Evolutionary conservation across 2,329 filamentous ascomycete species (phyloP).

Genomic region (Dactylellina haptotyla): DNA sequence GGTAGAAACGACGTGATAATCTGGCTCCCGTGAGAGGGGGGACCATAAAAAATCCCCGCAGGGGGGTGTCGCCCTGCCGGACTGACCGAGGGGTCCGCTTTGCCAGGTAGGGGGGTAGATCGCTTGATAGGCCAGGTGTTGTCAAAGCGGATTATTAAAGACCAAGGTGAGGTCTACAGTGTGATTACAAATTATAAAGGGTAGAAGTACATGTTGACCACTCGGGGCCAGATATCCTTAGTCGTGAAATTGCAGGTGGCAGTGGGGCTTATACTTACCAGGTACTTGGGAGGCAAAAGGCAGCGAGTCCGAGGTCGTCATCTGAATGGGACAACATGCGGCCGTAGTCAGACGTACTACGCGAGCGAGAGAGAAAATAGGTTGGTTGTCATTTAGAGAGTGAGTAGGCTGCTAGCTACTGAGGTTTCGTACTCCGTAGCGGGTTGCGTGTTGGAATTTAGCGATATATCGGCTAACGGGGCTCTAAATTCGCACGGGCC

Average conservation of each 20-base stretch:
- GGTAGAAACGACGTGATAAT: constrained; percentile 17
- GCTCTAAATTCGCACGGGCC: not conserved
- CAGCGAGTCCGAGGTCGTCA: constrained; percentile 22
- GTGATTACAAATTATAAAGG: constrained; percentile 52
- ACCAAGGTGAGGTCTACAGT: constrained; percentile 22
- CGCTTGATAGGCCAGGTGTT: constrained; percentile 21
- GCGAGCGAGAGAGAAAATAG: not conserved
- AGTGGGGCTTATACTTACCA: constrained; percentile 42
- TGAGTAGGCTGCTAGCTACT: too few species aligned
- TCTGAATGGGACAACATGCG: constrained; percentile 28
- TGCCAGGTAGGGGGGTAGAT: not conserved
- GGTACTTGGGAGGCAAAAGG: constrained; percentile 41
- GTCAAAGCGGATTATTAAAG: constrained; percentile 41
- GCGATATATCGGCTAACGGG: not conserved
- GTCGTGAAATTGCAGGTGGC: constrained; percentile 33
- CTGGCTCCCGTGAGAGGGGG: constrained; percentile 4
- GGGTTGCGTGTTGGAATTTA: constrained; percentile 55
- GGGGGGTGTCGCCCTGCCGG: constrained; percentile 22
- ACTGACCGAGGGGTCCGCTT: constrained; percentile 24
- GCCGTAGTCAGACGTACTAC: constrained; percentile 9
- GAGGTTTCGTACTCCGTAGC: too few species aligned
- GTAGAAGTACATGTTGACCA: not conserved
- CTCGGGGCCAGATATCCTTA: not conserved
- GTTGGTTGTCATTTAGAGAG: not conserved
- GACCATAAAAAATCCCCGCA: constrained; percentile 9